Conservation (phyloP, 192 early-diverging fungal species). For the Entrophospora sp. region DNA sequence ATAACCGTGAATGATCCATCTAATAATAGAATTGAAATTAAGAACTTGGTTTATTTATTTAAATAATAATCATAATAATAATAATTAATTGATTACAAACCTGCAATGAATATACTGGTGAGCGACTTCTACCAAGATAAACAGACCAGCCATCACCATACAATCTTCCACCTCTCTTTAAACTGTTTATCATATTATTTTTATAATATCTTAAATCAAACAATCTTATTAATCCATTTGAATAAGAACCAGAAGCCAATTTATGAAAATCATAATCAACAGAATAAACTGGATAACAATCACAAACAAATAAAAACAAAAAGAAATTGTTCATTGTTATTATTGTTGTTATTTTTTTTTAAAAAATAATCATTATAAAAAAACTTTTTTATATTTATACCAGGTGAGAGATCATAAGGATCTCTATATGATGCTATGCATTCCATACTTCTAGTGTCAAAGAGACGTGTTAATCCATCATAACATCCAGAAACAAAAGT, state of each 20-base stretch:
- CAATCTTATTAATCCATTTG: neutral
- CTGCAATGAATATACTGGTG: conserved; percentile 6
- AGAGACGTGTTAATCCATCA: neutral
- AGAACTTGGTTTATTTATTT: neutral
- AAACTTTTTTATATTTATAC: too few species aligned
- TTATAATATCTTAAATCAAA: neutral
- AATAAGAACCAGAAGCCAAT: neutral
- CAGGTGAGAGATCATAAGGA: neutral
- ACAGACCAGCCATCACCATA: conserved; percentile 3
- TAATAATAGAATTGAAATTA: neutral
- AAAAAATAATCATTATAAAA: neutral
- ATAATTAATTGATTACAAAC: neutral
- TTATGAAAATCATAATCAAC: conserved; percentile 2
- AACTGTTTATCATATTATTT: neutral
- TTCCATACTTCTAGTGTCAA: conserved; percentile 1
- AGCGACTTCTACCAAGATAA: neutral
- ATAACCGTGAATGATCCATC: conserved; percentile 6
- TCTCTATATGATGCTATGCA: conserved; percentile 7
- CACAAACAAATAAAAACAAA: neutral
- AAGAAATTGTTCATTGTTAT: neutral
- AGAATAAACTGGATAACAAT: neutral
- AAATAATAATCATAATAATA: neutral
- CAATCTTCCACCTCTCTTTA: neutral
- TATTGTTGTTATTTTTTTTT: too few species aligned
- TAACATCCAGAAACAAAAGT: neutral